A percentile compares a stretch with the other conserved stretches of the same genome.
Evolutionary conservation across 345 rosid genomes (phyloP).

Genomic region (Linum tenue): DNA sequence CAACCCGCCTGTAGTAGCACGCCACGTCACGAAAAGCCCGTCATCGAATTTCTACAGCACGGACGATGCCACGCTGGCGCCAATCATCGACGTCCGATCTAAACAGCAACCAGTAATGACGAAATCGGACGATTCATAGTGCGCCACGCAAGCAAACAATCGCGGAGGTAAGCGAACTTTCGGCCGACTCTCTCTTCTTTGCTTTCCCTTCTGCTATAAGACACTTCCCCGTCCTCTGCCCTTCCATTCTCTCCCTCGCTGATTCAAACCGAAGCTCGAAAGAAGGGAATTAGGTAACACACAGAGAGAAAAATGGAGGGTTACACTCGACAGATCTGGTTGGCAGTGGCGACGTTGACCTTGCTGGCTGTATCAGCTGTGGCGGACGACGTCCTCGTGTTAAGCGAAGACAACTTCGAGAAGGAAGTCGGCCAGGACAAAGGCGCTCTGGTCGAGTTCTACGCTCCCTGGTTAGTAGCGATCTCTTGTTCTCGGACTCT

Average conservation of each 20-base stretch:
- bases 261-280: not conserved
- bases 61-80: not conserved
- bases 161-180: not conserved
- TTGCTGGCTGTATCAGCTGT: constrained; percentile 44
- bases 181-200: not conserved
- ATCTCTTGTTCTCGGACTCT: not conserved
- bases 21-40: not conserved
- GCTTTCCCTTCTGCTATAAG: not conserved
- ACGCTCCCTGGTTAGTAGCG: constrained; percentile 76
- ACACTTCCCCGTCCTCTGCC: not conserved
- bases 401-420: constrained; percentile 87
- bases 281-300: not conserved
- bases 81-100: not conserved
- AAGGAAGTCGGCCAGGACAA: constrained; percentile 84
- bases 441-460: constrained; percentile 95
- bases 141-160: not conserved
- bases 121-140: not conserved
- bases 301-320: constrained; percentile 12
- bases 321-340: constrained; percentile 50
- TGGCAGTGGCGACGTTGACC: constrained; percentile 33
- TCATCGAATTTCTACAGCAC: not conserved
- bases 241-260: not conserved
- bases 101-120: not conserved
- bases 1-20: not conserved
- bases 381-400: constrained; percentile 77